Evolutionary conservation across 129 eudicot species (phyloP).

Genomic region (Artemisia argyi): DNA sequence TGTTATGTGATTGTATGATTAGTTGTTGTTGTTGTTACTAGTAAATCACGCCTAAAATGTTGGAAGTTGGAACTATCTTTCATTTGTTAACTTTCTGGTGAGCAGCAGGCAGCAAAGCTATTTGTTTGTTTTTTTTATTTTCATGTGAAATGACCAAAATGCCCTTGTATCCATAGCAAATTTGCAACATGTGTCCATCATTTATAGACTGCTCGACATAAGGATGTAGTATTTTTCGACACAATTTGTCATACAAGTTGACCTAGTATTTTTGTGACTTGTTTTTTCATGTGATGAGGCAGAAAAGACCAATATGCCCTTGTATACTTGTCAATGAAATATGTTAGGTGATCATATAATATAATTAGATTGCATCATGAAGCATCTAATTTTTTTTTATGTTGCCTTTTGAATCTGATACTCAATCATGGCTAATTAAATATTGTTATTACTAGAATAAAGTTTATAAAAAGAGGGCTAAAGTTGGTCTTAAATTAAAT

Average conservation of each 20-base stretch:
- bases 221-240: no score
- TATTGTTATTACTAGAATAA: not conserved
- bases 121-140: not conserved
- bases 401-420: conserved; percentile 30
- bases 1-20: not conserved
- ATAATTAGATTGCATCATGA: conserved; percentile 24
- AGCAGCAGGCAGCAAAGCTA: no score
- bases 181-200: no score
- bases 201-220: no score
- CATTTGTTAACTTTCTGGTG: no score
- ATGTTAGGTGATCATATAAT: conserved; percentile 14
- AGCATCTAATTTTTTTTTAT: not conserved
- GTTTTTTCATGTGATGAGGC: conserved; percentile 4
- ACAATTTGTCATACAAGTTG: no score
- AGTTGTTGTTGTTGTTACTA: not conserved
- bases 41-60: conserved; percentile 20
- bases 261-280: not conserved
- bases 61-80: no score
- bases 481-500: conserved; percentile 1
- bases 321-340: conserved; percentile 12
- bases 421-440: conserved; percentile 1
- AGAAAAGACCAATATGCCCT: conserved; percentile 17
- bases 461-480: not conserved
- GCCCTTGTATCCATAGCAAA: not conserved
- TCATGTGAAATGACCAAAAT: not conserved